These are phyloP conservation scores for Phylloboletellus chloephorus DNA, from an alignment of 1,284 basidiomycete genomes.

Conservation along the genomic window DNA sequence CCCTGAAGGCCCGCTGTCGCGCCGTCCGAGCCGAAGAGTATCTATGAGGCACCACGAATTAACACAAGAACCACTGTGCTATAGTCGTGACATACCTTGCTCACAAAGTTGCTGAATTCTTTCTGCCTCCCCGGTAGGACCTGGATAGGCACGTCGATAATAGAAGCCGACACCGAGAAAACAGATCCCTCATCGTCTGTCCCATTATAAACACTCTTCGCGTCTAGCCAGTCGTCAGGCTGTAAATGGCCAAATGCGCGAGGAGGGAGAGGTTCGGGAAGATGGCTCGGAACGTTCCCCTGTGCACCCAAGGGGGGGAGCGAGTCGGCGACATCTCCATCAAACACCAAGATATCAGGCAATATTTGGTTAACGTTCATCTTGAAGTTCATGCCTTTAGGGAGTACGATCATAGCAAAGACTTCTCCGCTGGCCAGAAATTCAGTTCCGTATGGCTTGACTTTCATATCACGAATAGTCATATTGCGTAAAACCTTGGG, in stretches of 20 bases:
- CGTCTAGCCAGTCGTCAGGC: constrained; percentile 61
- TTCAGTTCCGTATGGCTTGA: constrained; percentile 46
- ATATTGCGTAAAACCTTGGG: constrained; percentile 64
- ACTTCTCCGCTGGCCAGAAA: constrained; percentile 66
- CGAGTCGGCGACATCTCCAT: constrained; percentile 53
- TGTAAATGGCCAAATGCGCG: constrained; percentile 68
- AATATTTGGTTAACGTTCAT: constrained; percentile 58
- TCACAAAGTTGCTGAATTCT: constrained; percentile 66
- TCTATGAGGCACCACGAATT: constrained; percentile 35
- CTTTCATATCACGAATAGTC: constrained; percentile 67
- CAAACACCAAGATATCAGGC: constrained; percentile 70
- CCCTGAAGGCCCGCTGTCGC: constrained; percentile 68
- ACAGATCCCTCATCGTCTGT: constrained; percentile 47
- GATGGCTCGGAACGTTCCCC: constrained; percentile 36
- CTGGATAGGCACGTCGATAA: constrained; percentile 66
- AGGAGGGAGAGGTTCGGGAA: constrained; percentile 60
- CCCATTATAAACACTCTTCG: constrained; percentile 42
- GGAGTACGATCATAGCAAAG: constrained; percentile 57
- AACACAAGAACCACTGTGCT: neutral
- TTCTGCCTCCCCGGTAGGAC: constrained; percentile 69
- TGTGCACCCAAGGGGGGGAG: constrained; percentile 3
- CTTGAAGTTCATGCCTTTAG: constrained; percentile 56
- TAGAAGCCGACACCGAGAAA: constrained; percentile 54
- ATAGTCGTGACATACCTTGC: constrained; percentile 49
- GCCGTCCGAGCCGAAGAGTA: constrained; percentile 59